These are phyloP conservation scores for Balakata baccata DNA, from an alignment of 345 rosid species.

Conservation along the genomic window DNA sequence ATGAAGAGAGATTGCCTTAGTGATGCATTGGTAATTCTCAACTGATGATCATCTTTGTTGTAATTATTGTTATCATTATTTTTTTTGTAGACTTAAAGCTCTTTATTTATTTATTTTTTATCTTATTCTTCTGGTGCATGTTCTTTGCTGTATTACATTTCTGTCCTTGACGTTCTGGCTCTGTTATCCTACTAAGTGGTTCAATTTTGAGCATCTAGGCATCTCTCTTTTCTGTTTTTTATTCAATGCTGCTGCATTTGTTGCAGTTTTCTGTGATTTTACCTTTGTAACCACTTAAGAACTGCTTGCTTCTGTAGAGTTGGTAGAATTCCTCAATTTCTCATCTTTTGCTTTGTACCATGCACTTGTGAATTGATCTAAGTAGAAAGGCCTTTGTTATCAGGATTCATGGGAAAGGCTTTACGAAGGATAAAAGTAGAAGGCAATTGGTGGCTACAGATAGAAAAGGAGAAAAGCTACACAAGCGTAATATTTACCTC, in stretches of 20 bases:
- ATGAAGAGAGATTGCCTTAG: not conserved
- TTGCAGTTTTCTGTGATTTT: not conserved
- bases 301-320: not conserved
- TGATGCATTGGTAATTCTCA: not conserved
- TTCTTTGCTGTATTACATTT: not conserved
- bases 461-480: conserved; percentile 49
- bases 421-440: conserved; percentile 39
- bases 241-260: not conserved
- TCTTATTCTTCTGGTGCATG: not conserved
- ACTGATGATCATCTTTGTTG: not conserved
- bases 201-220: not conserved
- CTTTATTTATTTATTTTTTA: not conserved
- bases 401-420: conserved; percentile 47
- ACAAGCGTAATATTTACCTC: conserved; percentile 44
- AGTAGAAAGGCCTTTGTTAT: conserved; percentile 21
- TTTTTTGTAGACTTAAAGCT: not conserved
- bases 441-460: conserved; percentile 36
- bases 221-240: not conserved
- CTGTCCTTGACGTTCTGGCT: not conserved
- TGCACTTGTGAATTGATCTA: conserved; percentile 15
- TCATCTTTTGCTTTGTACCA: not conserved
- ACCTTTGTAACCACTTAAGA: not conserved
- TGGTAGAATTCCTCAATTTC: not conserved
- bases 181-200: not conserved
- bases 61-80: not conserved